These are phyloP conservation scores for Dendrobium huoshanense DNA, from an alignment of 106 monocot species.

Conservation along the genomic window DNA sequence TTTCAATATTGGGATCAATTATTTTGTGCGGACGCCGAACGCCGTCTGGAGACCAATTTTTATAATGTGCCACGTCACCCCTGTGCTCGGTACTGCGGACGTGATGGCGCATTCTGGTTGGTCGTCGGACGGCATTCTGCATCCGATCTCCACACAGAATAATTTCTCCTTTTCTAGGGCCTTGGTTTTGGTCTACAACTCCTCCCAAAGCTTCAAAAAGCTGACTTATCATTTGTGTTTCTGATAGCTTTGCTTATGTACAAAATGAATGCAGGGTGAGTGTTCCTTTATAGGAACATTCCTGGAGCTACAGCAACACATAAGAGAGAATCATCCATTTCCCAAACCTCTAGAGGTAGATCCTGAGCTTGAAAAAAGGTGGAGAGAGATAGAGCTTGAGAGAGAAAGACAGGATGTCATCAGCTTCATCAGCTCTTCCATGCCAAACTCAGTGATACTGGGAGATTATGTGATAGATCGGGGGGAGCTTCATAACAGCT, in stretches of 20 bases:
- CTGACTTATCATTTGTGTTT: no score
- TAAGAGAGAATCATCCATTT: conserved; percentile 3
- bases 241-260: background rate
- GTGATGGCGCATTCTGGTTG: no score
- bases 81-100: no score
- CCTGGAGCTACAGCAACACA: conserved; percentile 7
- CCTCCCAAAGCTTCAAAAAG: no score
- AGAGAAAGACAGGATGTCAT: conserved; percentile 5
- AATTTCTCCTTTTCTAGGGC: no score
- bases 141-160: no score
- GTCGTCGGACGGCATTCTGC: no score
- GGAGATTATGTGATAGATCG: conserved; percentile 4
- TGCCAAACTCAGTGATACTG: background rate
- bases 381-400: conserved; percentile 6
- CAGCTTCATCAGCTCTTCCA: background rate
- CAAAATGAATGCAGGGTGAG: background rate
- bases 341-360: background rate
- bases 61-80: no score
- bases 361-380: conserved; percentile 6
- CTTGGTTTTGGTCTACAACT: no score
- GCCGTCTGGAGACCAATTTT: no score
- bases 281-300: conserved; percentile 7
- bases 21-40: no score
- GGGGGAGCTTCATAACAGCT: background rate
- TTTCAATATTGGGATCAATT: no score